A percentile compares a stretch with the other conserved stretches of the same genome.
These are phyloP conservation scores for Xylaria sp. DNA, from an alignment of 2,329 filamentous ascomycete genomes.

Conservation along the genomic window DNA sequence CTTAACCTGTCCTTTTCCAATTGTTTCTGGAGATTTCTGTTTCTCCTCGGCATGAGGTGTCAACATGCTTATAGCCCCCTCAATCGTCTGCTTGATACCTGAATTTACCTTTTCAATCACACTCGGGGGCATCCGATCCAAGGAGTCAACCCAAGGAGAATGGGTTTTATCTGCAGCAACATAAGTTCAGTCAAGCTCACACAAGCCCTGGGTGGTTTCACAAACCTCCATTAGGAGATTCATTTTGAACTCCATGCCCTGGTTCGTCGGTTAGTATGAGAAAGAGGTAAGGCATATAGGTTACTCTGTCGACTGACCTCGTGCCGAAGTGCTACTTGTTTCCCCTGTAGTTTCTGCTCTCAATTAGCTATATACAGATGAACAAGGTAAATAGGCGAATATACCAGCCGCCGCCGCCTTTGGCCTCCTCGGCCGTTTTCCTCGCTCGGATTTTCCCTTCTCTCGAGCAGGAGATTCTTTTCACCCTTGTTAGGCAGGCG, in stretches of 20 bases:
- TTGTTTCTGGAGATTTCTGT: background rate
- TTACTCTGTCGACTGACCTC: constrained; percentile 1
- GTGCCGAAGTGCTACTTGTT: background rate
- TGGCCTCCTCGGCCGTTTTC: constrained; percentile 1
- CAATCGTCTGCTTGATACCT: constrained; percentile 21
- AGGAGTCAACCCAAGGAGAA: constrained; percentile 28
- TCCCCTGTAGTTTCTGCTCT: background rate
- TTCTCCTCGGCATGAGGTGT: background rate
- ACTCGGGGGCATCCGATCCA: constrained; percentile 17
- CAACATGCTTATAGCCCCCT: constrained; percentile 15
- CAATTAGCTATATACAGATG: background rate
- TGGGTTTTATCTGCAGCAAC: constrained; percentile 10
- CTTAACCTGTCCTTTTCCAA: background rate
- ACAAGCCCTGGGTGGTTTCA: background rate
- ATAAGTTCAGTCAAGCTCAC: background rate
- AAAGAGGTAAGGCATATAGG: background rate
- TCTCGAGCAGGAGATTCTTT: constrained; percentile 1
- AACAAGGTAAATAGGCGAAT: background rate
- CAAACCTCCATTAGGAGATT: constrained; percentile 18
- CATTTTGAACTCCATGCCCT: background rate
- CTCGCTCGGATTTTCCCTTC: background rate
- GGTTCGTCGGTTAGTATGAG: background rate
- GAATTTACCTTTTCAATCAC: constrained; percentile 23
- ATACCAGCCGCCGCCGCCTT: constrained; percentile 11
- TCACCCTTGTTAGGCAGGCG: background rate